A percentile compares a stretch with the other conserved stretches of the same genome.
Evolutionary conservation across 495 filamentous ascomycete species (phyloP).

Genomic region (Xylaria intraflava): DNA sequence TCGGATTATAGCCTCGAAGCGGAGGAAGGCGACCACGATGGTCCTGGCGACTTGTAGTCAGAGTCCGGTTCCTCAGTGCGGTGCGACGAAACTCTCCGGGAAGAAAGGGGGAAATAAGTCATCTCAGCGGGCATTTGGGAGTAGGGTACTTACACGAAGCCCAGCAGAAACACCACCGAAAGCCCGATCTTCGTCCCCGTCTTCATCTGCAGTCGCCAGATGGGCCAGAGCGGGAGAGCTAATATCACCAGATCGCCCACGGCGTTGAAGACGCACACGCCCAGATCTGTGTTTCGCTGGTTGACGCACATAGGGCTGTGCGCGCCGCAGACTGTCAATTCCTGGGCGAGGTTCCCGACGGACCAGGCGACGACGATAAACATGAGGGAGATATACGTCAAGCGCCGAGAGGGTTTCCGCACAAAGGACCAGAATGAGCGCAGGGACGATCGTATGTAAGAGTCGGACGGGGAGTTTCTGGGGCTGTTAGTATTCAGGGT

Average conservation of each 20-base stretch:
- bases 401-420: background rate
- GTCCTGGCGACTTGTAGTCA: background rate
- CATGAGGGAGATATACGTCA: conserved; percentile 14
- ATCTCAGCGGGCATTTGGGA: too few relatives aligned
- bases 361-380: conserved; percentile 9
- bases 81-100: background rate
- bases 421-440: background rate
- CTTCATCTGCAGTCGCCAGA: conserved; percentile 33
- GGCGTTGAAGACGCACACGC: conserved; percentile 22
- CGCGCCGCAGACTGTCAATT: conserved; percentile 26
- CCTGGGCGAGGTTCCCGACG: background rate
- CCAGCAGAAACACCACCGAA: conserved; percentile 30
- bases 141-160: conserved; percentile 34
- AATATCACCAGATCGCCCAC: conserved; percentile 33
- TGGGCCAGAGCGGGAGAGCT: conserved; percentile 29
- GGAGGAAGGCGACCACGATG: conserved; percentile 9
- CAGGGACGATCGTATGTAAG: background rate
- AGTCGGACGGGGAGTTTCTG: background rate
- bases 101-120: background rate
- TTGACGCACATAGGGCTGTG: conserved; percentile 9
- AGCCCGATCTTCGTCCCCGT: conserved; percentile 28
- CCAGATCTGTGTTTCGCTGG: conserved; percentile 15
- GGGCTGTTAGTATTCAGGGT: background rate
- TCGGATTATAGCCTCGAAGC: background rate
- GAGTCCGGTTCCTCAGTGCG: background rate